Evolutionary conservation across 805 yeast species (phyloP).

Genomic region (Myxozyma udenii): DNA sequence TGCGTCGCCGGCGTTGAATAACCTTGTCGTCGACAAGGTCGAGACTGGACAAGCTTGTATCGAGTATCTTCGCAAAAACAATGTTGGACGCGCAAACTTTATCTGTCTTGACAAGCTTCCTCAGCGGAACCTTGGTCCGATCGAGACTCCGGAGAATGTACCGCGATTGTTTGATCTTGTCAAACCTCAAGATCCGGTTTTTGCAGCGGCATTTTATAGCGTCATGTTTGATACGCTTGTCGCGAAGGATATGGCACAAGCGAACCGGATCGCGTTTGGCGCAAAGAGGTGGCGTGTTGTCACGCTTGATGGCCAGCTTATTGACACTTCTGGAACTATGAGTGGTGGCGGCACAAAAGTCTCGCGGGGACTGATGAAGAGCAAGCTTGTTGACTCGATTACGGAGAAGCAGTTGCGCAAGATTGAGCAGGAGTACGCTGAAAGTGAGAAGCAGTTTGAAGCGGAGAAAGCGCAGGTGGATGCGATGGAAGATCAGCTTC

Average conservation of each 20-base stretch:
- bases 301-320: slow-evolving; percentile 85
- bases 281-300: slow-evolving; percentile 80
- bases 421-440: slow-evolving; percentile 51
- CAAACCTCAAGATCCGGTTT: slow-evolving; percentile 60
- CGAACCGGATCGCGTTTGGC: slow-evolving; percentile 85
- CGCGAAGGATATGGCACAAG: slow-evolving; percentile 71
- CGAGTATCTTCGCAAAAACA: slow-evolving; percentile 74
- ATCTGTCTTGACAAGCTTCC: slow-evolving; percentile 74
- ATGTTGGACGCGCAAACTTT: slow-evolving; percentile 85
- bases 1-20: slow-evolving; percentile 86
- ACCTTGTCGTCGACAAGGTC: slow-evolving; percentile 83
- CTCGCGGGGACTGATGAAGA: slow-evolving; percentile 71
- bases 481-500: slow-evolving; percentile 60
- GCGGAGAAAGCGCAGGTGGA: slow-evolving; percentile 34
- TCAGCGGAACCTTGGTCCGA: slow-evolving; percentile 54
- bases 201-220: slow-evolving; percentile 84
- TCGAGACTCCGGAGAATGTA: slow-evolving; percentile 68
- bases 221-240: slow-evolving; percentile 85
- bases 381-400: slow-evolving; percentile 43
- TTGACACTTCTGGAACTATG: slow-evolving; percentile 92
- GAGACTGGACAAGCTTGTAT: slow-evolving; percentile 73
- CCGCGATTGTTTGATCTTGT: slow-evolving; percentile 85
- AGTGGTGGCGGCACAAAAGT: slow-evolving; percentile 85
- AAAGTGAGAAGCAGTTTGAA: slow-evolving; percentile 55
- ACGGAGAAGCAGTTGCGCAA: slow-evolving; percentile 56